These are phyloP conservation scores for Russula griseocarnosa DNA, from an alignment of 768 basidiomycete genomes.

Conservation along the genomic window DNA sequence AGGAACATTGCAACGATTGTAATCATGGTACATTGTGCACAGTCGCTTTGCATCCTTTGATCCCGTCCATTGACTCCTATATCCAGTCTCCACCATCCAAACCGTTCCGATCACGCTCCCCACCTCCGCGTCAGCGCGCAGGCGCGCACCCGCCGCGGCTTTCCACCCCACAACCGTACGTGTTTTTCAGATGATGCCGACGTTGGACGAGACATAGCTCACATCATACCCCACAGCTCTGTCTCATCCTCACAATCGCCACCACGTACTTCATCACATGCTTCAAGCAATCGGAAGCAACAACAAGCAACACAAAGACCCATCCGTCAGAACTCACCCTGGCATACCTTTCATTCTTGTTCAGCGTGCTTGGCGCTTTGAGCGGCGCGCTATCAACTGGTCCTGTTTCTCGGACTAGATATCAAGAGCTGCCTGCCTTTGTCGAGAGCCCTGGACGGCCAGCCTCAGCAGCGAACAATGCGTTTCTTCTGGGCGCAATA, in stretches of 20 bases:
- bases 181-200: background rate
- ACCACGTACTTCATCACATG: slow-evolving; percentile 5
- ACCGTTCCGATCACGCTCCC: slow-evolving; percentile 16
- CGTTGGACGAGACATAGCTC: background rate
- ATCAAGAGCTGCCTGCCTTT: background rate
- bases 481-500: background rate
- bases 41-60: background rate
- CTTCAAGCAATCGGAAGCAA: slow-evolving; percentile 12
- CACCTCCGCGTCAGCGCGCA: slow-evolving; percentile 11
- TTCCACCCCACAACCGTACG: slow-evolving; percentile 16
- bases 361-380: slow-evolving; percentile 19
- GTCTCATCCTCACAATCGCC: slow-evolving; percentile 1
- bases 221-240: background rate
- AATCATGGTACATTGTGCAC: slow-evolving; percentile 15
- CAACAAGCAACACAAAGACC: slow-evolving; percentile 2
- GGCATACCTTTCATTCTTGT: slow-evolving; percentile 13
- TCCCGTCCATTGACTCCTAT: background rate
- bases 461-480: background rate
- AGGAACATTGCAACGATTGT: background rate
- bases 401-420: background rate
- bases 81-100: slow-evolving; percentile 13
- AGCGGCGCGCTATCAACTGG: background rate
- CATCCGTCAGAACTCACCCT: slow-evolving; percentile 6
- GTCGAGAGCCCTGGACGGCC: background rate
- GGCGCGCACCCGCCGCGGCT: background rate